These are phyloP conservation scores for Acer saccharum DNA, from an alignment of 345 rosid species.

Conservation along the genomic window DNA sequence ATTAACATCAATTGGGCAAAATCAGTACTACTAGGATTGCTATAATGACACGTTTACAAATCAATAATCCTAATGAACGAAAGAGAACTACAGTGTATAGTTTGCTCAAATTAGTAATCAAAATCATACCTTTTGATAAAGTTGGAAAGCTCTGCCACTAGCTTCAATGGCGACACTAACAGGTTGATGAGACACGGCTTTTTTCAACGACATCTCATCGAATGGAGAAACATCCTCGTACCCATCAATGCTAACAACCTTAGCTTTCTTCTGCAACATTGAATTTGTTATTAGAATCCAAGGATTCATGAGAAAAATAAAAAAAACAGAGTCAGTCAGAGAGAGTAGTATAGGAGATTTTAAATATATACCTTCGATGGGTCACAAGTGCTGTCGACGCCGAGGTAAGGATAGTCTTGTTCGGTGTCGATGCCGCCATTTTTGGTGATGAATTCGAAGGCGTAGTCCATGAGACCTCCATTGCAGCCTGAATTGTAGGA, in stretches of 20 bases:
- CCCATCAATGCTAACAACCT: conserved; percentile 74
- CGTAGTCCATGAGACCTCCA: conserved; percentile 98
- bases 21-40: too few species aligned
- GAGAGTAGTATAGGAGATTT: not conserved
- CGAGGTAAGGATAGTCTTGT: conserved; percentile 74
- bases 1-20: not conserved
- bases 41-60: too few species aligned
- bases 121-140: conserved; percentile 66
- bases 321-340: not conserved
- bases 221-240: conserved; percentile 71
- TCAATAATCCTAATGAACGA: too few species aligned
- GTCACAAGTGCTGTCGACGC: conserved; percentile 53
- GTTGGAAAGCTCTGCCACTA: conserved; percentile 73
- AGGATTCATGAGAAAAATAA: too few species aligned
- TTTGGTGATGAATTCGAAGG: conserved; percentile 80
- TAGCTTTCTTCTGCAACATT: conserved; percentile 56
- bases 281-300: too few species aligned
- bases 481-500: conserved; percentile 73
- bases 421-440: conserved; percentile 88
- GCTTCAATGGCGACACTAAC: conserved; percentile 98
- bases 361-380: conserved; percentile 42
- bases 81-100: too few species aligned
- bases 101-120: too few species aligned
- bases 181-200: conserved; percentile 83
- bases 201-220: conserved; percentile 64